These are phyloP conservation scores for Fusarium citri DNA, from an alignment of 2,329 filamentous ascomycete species.

Conservation along the genomic window DNA sequence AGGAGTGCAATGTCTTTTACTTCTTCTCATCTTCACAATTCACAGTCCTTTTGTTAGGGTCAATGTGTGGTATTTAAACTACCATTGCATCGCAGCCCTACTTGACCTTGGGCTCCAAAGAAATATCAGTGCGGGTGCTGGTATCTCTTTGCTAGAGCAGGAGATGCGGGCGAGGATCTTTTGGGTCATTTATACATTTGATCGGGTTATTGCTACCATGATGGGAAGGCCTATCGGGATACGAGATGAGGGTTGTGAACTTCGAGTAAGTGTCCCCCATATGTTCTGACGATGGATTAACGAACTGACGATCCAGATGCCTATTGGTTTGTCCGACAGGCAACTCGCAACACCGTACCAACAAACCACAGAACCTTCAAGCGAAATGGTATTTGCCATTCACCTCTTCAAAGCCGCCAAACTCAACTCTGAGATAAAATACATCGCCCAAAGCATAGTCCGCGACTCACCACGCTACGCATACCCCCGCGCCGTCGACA, in stretches of 20 bases:
- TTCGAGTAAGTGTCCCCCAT: constrained; percentile 59
- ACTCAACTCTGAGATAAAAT: constrained; percentile 69
- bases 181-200: constrained; percentile 65
- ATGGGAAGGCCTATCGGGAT: constrained; percentile 67
- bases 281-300: too few species aligned
- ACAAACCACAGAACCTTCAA: neutral
- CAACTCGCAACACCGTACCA: constrained; percentile 16
- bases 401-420: constrained; percentile 61
- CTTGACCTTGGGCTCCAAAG: constrained; percentile 65
- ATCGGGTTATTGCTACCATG: constrained; percentile 64
- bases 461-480: constrained; percentile 60
- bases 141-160: constrained; percentile 60
- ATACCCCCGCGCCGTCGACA: constrained; percentile 59
- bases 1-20: constrained; percentile 61
- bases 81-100: constrained; percentile 63
- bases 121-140: constrained; percentile 56
- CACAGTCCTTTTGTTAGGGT: constrained; percentile 61
- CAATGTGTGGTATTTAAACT: constrained; percentile 67
- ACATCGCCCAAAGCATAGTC: constrained; percentile 65
- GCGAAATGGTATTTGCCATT: constrained; percentile 56
- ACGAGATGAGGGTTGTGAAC: constrained; percentile 65
- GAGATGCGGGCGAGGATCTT: constrained; percentile 67
- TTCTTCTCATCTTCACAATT: constrained; percentile 62
- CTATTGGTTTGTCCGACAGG: constrained; percentile 43
- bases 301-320: constrained; percentile 43